A percentile compares a stretch with the other conserved stretches of the same genome.
These are phyloP conservation scores for Lippia alba DNA, from an alignment of 305 asterid genomes.

Conservation along the genomic window DNA sequence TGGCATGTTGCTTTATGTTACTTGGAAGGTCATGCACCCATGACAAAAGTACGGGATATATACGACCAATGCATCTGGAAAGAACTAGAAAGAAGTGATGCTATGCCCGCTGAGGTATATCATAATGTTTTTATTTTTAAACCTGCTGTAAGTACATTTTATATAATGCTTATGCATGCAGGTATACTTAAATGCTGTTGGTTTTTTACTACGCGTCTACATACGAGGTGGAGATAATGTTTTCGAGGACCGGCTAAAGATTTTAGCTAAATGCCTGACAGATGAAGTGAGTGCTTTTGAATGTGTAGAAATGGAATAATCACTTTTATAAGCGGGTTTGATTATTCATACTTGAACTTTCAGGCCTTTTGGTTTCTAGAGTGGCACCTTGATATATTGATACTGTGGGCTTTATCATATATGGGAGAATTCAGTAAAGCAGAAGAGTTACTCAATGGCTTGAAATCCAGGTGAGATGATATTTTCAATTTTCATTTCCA, in stretches of 20 bases:
- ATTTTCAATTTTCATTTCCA: slow-evolving; percentile 1
- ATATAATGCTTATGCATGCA: slow-evolving; percentile 39
- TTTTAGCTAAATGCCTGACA: slow-evolving; percentile 57
- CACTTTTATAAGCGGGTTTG: slow-evolving; percentile 13
- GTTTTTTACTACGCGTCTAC: slow-evolving; percentile 74
- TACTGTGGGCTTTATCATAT: slow-evolving; percentile 69
- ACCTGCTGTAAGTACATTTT: slow-evolving; percentile 8
- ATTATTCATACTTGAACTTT: slow-evolving; percentile 21
- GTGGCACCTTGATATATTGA: slow-evolving; percentile 95
- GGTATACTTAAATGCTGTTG: slow-evolving; percentile 88
- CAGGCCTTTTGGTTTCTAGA: slow-evolving; percentile 88
- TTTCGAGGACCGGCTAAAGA: slow-evolving; percentile 68
- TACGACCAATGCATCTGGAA: slow-evolving; percentile 78
- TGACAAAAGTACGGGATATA: slow-evolving; percentile 65
- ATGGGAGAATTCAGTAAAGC: slow-evolving; percentile 63
- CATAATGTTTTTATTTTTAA: slow-evolving; percentile 18
- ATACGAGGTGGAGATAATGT: slow-evolving; percentile 60
- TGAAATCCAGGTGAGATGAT: slow-evolving; percentile 63
- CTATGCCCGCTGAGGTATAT: slow-evolving; percentile 70
- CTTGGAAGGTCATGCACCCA: slow-evolving; percentile 82
- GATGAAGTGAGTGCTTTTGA: slow-evolving; percentile 67
- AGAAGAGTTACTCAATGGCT: slow-evolving; percentile 72
- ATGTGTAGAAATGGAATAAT: not conserved
- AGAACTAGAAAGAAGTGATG: slow-evolving; percentile 84
- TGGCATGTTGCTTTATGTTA: slow-evolving; percentile 97